Conservation (phyloP, 2,329 filamentous ascomycete species). For the Pseudogymnoascus sp. region DNA sequence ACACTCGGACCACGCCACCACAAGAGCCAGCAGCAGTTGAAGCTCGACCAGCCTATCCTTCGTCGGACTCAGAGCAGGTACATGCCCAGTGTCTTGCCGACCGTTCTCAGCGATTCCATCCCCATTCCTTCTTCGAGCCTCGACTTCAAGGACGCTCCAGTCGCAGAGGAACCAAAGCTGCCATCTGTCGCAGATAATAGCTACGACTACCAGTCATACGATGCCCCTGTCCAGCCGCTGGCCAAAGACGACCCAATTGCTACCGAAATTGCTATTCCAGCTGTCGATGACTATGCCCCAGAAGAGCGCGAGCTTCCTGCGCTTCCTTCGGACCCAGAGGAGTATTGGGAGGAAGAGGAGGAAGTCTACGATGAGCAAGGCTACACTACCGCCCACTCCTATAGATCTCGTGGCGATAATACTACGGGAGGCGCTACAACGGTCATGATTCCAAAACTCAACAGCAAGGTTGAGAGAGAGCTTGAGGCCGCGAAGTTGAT, state of each 20-base stretch:
- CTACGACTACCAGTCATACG: background rate
- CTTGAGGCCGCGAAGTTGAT: conserved; percentile 48
- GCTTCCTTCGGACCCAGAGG: conserved; percentile 47
- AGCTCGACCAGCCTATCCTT: conserved; percentile 18
- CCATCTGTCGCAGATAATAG: background rate
- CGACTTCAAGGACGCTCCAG: background rate
- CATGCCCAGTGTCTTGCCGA: conserved; percentile 11
- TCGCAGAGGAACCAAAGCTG: background rate
- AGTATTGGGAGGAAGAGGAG: conserved; percentile 73
- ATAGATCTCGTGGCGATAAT: conserved; percentile 66
- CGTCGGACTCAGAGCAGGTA: conserved; percentile 21
- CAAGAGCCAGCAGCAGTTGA: conserved; percentile 25
- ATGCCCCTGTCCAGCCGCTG: background rate
- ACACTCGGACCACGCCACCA: conserved; percentile 22
- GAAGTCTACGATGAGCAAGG: conserved; percentile 59
- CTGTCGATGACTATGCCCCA: background rate
- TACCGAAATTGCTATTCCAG: background rate
- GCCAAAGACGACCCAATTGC: background rate
- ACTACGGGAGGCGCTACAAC: conserved; percentile 56
- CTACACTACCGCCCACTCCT: conserved; percentile 68
- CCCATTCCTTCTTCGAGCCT: background rate
- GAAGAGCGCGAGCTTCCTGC: conserved; percentile 13
- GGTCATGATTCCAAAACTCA: conserved; percentile 65
- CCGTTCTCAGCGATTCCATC: background rate
- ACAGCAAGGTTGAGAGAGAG: conserved; percentile 61